Base-by-base conservation (phyloP, 108 stramenopile species). In the Parmales sp. region DNA sequence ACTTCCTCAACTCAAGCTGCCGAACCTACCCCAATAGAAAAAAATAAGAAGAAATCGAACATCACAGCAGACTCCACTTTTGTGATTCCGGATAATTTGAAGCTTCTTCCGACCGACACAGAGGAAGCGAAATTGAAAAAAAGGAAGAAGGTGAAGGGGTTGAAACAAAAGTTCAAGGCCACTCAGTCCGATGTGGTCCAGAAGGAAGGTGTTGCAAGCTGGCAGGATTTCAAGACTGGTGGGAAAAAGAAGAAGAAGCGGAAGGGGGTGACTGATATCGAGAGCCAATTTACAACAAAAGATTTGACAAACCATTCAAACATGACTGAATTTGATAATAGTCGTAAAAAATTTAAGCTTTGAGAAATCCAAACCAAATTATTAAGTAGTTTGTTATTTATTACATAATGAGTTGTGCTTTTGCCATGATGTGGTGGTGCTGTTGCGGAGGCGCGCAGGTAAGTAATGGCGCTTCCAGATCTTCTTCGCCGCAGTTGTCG, bases 81-180 rank as follows among this genome's bases (percentile, higher is more conserved):
- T 34, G 3, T 4, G 16, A 78, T 80, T 13, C 79, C 79, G 22
- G 77, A 78, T 13, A 64, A 77, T 22, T 67, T 80, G 9, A 39
- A 51, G 9, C 37, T 72, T 20, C 74, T 38, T 26, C 66, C 70
- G 5, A 72, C 69, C n/a, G 79, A 80, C 48, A 74, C 74, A 5
- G 79, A 80, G 63, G 66, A 65, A 37, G 76, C 75, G 64, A 72
- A 72, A 23, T 46, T 60, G 0, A 36, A 74, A 37, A 80, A 80
- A 37, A 34, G 77, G 20, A 72, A 75, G 23, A 78, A 78, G 66
- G 63, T 80, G 2, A 80, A 80, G 67, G 77, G 64, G 13, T 41
- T 75, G 28, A 80, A 77, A 71, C 38, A 29, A 7, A 65, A 72
- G 41, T 37, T 50, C 67, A 48, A 66, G 26, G 16, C 19, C 11